These are phyloP conservation scores for Cercospora sojina DNA, from an alignment of 2,329 filamentous ascomycete species.

Conservation along the genomic window DNA sequence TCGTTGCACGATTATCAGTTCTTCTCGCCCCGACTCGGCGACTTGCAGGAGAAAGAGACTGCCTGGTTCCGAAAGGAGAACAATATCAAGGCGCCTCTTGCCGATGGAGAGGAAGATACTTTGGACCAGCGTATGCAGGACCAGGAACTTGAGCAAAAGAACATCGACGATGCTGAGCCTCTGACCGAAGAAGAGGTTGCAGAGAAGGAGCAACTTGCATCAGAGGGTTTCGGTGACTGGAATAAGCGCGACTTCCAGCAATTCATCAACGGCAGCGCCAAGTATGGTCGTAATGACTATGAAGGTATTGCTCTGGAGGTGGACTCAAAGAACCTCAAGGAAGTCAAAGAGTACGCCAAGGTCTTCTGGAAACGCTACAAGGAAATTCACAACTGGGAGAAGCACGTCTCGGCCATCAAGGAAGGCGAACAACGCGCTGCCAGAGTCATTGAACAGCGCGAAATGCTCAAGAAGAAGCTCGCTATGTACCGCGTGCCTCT, in stretches of 20 bases:
- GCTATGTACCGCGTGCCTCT: slow-evolving; percentile 93
- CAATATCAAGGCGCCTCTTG: slow-evolving; percentile 86
- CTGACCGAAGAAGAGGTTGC: slow-evolving; percentile 86
- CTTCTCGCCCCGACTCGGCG: slow-evolving; percentile 78
- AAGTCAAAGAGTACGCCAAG: slow-evolving; percentile 88
- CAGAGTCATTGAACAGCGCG: slow-evolving; percentile 87
- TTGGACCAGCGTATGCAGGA: slow-evolving; percentile 83
- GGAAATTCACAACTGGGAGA: slow-evolving; percentile 84
- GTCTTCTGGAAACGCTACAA: slow-evolving; percentile 95
- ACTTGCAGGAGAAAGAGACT: slow-evolving; percentile 94
- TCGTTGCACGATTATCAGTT: slow-evolving; percentile 96
- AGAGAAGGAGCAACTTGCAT: slow-evolving; percentile 78
- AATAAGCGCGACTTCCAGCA: slow-evolving; percentile 98
- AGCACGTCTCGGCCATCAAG: slow-evolving; percentile 86
- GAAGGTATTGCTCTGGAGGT: slow-evolving; percentile 83
- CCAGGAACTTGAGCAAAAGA: slow-evolving; percentile 80
- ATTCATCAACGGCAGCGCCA: slow-evolving; percentile 92
- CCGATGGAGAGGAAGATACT: slow-evolving; percentile 84
- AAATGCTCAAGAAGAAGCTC: slow-evolving; percentile 94
- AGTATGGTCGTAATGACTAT: slow-evolving; percentile 84
- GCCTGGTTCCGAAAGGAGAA: slow-evolving; percentile 96
- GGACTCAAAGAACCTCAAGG: slow-evolving; percentile 80
- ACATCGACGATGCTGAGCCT: slow-evolving; percentile 87
- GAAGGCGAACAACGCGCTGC: slow-evolving; percentile 86
- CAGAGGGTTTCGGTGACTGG: slow-evolving; percentile 89